Evolutionary conservation across 352 stramenopile species (phyloP).

Genomic region (Aphanomyces euteiches): DNA sequence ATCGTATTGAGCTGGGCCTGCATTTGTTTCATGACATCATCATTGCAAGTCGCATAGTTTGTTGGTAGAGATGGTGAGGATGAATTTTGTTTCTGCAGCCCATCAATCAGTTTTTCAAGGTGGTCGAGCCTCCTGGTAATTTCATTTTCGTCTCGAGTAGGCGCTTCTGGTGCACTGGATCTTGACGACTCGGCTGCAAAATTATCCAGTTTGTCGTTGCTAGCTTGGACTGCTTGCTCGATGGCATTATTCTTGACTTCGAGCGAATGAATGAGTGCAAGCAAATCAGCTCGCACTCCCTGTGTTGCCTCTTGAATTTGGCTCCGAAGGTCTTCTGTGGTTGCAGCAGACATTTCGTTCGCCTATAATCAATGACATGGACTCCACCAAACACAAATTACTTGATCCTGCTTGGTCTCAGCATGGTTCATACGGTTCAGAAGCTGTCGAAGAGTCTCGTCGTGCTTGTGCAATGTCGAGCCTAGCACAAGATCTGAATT

Average conservation of each 20-base stretch:
- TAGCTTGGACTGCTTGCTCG: not conserved
- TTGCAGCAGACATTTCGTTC: too few species aligned
- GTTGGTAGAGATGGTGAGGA: not conserved
- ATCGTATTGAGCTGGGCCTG: conserved; percentile 31
- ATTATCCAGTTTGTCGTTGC: not conserved
- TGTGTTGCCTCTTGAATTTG: conserved; percentile 3
- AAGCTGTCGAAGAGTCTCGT: conserved; percentile 19
- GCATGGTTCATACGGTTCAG: not conserved
- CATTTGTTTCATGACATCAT: conserved; percentile 11
- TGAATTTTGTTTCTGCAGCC: not conserved
- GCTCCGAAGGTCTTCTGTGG: conserved; percentile 6
- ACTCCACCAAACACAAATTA: too few species aligned
- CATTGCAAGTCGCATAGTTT: conserved; percentile 3
- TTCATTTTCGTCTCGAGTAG: not conserved
- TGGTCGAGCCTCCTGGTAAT: not conserved
- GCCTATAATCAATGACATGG: too few species aligned
- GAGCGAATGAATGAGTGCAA: conserved; percentile 26
- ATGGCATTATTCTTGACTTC: not conserved
- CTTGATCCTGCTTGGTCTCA: too few species aligned
- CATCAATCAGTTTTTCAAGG: not conserved
- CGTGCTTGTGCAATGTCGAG: conserved; percentile 20
- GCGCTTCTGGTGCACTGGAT: not conserved
- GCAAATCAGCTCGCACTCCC: conserved; percentile 17
- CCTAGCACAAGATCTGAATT: not conserved
- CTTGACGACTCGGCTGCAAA: not conserved